phyloP scores from a whole-genome alignment of 768 basidiomycete genomes.

The Suillus occidentalis region DNA sequence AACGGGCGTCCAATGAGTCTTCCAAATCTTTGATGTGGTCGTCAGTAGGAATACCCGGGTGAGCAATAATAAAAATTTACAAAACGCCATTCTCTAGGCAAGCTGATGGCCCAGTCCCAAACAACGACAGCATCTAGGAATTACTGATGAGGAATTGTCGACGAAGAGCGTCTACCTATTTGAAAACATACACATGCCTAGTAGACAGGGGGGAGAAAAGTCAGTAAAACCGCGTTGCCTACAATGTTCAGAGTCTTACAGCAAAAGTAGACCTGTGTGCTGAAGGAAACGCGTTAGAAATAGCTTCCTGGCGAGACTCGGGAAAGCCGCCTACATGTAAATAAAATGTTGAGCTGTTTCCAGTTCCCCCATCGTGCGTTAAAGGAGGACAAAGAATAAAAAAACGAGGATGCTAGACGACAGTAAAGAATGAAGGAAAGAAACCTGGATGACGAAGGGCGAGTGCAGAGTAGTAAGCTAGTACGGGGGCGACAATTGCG shows the following conservation, averaged over 20 bases:
- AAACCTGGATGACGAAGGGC: slow-evolving; percentile 10
- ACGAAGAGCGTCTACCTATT: slow-evolving; percentile 20
- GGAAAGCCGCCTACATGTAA: slow-evolving; percentile 51
- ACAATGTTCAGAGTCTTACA: slow-evolving; percentile 42
- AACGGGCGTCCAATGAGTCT: slow-evolving; percentile 81
- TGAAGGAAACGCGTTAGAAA: slow-evolving; percentile 23
- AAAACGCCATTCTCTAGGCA: slow-evolving; percentile 77
- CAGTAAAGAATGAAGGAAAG: slow-evolving; percentile 11
- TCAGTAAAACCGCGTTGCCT: slow-evolving; percentile 20
- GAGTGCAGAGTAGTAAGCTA: background rate
- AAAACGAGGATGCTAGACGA: slow-evolving; percentile 5
- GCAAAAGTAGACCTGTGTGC: slow-evolving; percentile 80
- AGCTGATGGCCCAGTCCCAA: slow-evolving; percentile 84
- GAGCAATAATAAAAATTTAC: slow-evolving; percentile 39
- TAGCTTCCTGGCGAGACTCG: background rate
- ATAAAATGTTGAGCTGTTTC: slow-evolving; percentile 73
- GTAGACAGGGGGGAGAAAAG: slow-evolving; percentile 27
- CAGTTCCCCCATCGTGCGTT: slow-evolving; percentile 40
- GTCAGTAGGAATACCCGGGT: background rate
- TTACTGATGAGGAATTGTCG: background rate
- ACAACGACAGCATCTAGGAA: slow-evolving; percentile 71
- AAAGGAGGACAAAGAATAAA: slow-evolving; percentile 20
- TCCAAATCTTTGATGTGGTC: slow-evolving; percentile 61
- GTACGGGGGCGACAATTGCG: slow-evolving; percentile 2
- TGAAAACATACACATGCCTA: slow-evolving; percentile 67